Evolutionary conservation across 306 rosid genomes (phyloP).

Genomic region (Glycine soja): DNA sequence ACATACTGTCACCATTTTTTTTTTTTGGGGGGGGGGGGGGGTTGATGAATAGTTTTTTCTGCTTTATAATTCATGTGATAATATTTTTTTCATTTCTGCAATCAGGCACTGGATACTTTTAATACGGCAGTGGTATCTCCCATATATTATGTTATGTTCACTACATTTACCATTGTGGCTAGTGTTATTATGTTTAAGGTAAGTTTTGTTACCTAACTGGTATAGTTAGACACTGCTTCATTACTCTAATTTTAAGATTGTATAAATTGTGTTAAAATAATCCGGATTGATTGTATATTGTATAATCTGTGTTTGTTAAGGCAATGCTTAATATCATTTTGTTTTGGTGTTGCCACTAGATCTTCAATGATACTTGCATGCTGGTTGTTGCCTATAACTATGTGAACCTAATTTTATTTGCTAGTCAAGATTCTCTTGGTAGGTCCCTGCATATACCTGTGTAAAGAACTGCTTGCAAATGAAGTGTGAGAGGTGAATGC

Average conservation of each 20-base stretch:
- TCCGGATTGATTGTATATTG: background rate
- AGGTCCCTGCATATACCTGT: background rate
- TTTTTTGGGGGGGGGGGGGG: too few species aligned
- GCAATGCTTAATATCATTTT: constrained; percentile 13
- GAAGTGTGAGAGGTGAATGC: too few species aligned
- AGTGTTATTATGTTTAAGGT: constrained; percentile 99
- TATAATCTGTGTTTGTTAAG: constrained; percentile 19
- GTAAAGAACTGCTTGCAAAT: background rate
- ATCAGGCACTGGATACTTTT: constrained; percentile 98
- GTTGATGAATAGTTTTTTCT: constrained; percentile 32
- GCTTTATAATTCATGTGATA: constrained; percentile 29
- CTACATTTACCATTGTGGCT: constrained; percentile 93
- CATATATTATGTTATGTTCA: constrained; percentile 96
- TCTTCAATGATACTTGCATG: constrained; percentile 16
- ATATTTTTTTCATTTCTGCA: constrained; percentile 39
- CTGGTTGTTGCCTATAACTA: constrained; percentile 6
- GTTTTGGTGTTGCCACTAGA: constrained; percentile 13
- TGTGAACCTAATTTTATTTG: background rate
- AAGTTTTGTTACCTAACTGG: constrained; percentile 37
- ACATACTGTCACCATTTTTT: background rate
- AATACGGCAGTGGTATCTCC: constrained; percentile 99
- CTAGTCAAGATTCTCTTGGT: background rate
- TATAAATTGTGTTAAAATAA: too few species aligned
- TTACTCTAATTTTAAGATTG: constrained; percentile 7
- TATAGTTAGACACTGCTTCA: constrained; percentile 1